Evolutionary conservation across 1,284 basidiomycete species (phyloP), one percentile per base, ranked within the genome.

Genomic region (Apiotrichum sp.): DNA sequence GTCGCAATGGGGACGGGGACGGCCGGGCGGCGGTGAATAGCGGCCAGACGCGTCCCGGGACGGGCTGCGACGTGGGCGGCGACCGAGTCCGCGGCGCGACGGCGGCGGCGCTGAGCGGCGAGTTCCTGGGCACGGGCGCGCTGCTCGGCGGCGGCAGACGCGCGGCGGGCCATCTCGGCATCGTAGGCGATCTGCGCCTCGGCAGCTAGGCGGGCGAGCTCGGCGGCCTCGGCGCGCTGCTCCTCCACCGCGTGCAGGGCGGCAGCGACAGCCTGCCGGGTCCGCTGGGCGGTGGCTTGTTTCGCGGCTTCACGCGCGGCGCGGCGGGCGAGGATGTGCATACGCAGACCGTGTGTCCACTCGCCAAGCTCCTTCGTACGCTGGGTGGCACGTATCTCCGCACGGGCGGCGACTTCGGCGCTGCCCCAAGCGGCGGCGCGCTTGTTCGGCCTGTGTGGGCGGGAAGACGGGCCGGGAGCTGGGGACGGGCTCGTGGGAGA

Each of bases 211-310:
- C 53, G 53, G 1, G 53, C 53, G 16, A 43, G 47, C 29, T 54
- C 49, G 4, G 49, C 55, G 39, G 47, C 55, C 14, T 51, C 55
- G 1, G 46, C 39, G 11, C 16, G 48, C 3, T 36, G 41, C n/a
- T 45, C 36, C 31, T 47, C 44, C 11, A 31, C 49, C 1, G 39
- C 50, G 10, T 16, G 14, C 2, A 43, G 34, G 31, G 47, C 47
- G 1, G 41, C 47, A 4, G 29, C 31, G 13, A 42, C 50, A 36
- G 33, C 33, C 14, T 8, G 34, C 4, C 34, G 50, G n/a, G 9
- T 38, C 14, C 22, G 34, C 40, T 16, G 22, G 39, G 31, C 32
- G 10, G 34, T 40, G 44, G 39, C 35, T 9, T 13, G 45, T 11
- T 33, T 41, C 7, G 35, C 39, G 22, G 44, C 44, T 11, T 33